These are phyloP conservation scores for Mycena rosella DNA, from an alignment of 768 basidiomycete genomes.

Conservation along the genomic window DNA sequence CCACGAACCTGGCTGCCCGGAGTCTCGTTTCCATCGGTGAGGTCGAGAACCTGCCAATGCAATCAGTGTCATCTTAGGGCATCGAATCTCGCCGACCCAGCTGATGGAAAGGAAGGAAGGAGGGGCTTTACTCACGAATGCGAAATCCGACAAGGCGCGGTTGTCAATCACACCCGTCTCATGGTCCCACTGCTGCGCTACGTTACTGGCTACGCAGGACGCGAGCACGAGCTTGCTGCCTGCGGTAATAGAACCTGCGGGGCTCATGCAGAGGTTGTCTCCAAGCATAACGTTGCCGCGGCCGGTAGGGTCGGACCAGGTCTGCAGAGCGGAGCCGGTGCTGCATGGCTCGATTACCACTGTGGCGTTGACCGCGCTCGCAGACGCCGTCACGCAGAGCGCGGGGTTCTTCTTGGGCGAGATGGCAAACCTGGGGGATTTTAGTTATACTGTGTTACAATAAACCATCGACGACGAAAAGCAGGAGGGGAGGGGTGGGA, in stretches of 20 bases:
- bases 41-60: constrained; percentile 7
- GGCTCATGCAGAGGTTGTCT: constrained; percentile 7
- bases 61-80: neutral
- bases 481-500: neutral
- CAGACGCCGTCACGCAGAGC: constrained; percentile 26
- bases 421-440: constrained; percentile 11
- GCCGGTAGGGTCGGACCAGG: constrained; percentile 3
- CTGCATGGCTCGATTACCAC: constrained; percentile 21
- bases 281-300: neutral
- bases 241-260: neutral
- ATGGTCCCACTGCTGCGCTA: neutral
- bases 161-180: neutral
- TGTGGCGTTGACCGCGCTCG: neutral
- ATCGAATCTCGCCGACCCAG: no score
- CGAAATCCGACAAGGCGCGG: neutral
- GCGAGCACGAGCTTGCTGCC: constrained; percentile 9
- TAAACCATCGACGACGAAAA: neutral
- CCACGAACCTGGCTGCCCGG: constrained; percentile 15
- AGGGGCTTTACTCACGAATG: neutral
- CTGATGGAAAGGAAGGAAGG: no score
- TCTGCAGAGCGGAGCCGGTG: constrained; percentile 2
- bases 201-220: constrained; percentile 6
- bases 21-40: constrained; percentile 8
- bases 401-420: constrained; percentile 10
- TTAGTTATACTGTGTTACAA: constrained; percentile 6